These are phyloP conservation scores for Geotrichum histeridarum DNA, from an alignment of 1,139 yeast genomes.

Conservation along the genomic window DNA sequence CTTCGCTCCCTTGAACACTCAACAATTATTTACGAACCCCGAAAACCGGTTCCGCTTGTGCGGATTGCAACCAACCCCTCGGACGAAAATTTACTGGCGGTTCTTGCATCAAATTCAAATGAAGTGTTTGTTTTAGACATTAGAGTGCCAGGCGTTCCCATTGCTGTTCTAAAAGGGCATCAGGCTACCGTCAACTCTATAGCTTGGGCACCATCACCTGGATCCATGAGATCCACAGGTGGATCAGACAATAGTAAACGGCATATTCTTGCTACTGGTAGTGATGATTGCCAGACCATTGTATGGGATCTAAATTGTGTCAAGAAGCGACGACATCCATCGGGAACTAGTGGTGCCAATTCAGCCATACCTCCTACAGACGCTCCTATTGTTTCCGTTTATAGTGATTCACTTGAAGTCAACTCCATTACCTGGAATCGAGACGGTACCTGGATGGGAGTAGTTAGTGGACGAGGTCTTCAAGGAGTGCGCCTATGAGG, in stretches of 20 bases:
- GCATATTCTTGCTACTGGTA: slow-evolving; percentile 64
- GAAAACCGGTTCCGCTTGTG: slow-evolving; percentile 57
- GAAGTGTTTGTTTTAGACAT: slow-evolving; percentile 70
- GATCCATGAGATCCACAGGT: slow-evolving; percentile 30
- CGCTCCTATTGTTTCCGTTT: slow-evolving; percentile 44
- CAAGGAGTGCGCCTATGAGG: slow-evolving; percentile 50
- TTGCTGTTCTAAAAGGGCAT: slow-evolving; percentile 67
- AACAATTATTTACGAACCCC: slow-evolving; percentile 82
- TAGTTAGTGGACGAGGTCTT: slow-evolving; percentile 71
- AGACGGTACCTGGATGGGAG: slow-evolving; percentile 76
- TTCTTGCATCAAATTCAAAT: slow-evolving; percentile 68
- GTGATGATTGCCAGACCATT: slow-evolving; percentile 87
- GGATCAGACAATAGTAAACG: slow-evolving; percentile 23
- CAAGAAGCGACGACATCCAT: slow-evolving; percentile 24
- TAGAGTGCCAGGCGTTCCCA: slow-evolving; percentile 82
- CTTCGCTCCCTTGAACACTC: slow-evolving; percentile 85
- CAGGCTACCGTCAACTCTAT: slow-evolving; percentile 62
- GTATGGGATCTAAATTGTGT: slow-evolving; percentile 61
- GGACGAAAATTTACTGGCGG: slow-evolving; percentile 77
- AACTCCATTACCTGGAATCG: slow-evolving; percentile 74
- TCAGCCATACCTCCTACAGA: background rate
- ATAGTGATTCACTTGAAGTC: slow-evolving; percentile 60
- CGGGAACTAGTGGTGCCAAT: background rate
- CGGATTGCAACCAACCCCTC: slow-evolving; percentile 72
- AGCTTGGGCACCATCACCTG: slow-evolving; percentile 66